phyloP scores from a whole-genome alignment of 495 filamentous ascomycete species.

The Acidomyces sp. region DNA sequence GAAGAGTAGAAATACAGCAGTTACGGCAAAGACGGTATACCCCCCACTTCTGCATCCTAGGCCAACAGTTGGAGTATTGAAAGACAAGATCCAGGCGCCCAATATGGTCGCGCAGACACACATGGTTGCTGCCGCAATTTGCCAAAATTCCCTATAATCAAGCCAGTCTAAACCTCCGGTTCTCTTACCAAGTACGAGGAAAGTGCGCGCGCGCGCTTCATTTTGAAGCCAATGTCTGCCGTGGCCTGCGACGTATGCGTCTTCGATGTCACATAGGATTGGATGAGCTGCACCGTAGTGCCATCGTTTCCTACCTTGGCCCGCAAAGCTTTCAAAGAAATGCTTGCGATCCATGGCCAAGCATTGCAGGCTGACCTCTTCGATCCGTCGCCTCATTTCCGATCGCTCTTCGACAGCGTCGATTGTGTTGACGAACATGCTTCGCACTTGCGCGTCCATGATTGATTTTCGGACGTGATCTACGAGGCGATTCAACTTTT shows the following conservation, averaged over 20 bases:
- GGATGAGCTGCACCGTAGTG: conserved; percentile 36
- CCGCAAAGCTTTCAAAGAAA: conserved; percentile 33
- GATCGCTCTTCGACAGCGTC: conserved; percentile 1
- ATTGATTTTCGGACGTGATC: conserved; percentile 25
- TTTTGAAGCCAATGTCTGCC: conserved; percentile 31
- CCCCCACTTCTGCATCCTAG: conserved; percentile 38
- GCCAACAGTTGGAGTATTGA: conserved; percentile 37
- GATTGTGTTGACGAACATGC: conserved; percentile 18
- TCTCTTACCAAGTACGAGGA: conserved; percentile 26
- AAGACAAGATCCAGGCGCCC: conserved; percentile 34
- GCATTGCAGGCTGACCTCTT: conserved; percentile 5
- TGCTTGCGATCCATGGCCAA: conserved; percentile 9
- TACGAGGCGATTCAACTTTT: conserved; percentile 30
- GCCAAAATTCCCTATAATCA: conserved; percentile 34
- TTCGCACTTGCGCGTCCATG: conserved; percentile 16
- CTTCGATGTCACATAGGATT: conserved; percentile 34
- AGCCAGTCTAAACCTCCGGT: conserved; percentile 30
- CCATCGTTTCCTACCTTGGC: conserved; percentile 36
- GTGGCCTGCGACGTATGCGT: conserved; percentile 26
- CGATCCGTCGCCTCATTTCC: conserved; percentile 9
- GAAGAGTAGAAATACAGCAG: conserved; percentile 24
- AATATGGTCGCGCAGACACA: conserved; percentile 26
- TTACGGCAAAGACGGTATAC: conserved; percentile 33
- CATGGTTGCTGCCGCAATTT: conserved; percentile 26
- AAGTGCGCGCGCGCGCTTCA: conserved; percentile 25